Evolutionary conservation across 352 stramenopile species (phyloP).

Genomic region (Blastocystis sp.): DNA sequence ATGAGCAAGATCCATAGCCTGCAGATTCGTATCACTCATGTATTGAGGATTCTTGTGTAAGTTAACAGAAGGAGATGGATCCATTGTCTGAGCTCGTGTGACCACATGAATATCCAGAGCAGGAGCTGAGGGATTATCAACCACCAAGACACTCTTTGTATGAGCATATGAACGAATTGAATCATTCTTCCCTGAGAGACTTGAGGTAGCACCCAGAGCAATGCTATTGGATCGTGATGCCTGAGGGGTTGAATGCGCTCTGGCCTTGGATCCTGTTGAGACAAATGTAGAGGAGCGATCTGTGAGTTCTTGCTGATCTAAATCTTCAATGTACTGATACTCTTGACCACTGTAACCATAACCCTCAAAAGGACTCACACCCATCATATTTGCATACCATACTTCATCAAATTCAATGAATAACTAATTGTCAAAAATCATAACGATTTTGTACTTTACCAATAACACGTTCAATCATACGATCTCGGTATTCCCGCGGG

Average conservation of each 20-base stretch:
- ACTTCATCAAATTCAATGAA: slow-evolving; percentile 31
- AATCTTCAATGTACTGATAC: too few species aligned
- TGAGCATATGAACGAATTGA: background rate
- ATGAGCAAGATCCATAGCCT: background rate
- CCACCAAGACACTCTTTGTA: background rate
- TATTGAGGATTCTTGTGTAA: background rate
- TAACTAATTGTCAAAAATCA: background rate
- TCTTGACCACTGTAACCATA: too few species aligned
- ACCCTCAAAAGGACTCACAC: too few species aligned
- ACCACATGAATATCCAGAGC: background rate
- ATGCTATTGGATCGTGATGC: background rate
- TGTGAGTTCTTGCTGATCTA: background rate
- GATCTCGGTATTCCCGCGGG: slow-evolving; percentile 12
- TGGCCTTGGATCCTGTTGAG: background rate
- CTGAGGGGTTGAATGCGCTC: background rate
- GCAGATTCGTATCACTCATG: slow-evolving; percentile 8
- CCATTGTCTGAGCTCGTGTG: background rate
- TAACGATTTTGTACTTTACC: background rate
- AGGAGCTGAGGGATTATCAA: background rate
- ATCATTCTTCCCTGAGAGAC: background rate
- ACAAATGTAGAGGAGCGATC: background rate
- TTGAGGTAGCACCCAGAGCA: background rate
- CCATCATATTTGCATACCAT: background rate
- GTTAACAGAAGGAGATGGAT: background rate
- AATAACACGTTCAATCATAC: slow-evolving; percentile 52